These are phyloP conservation scores for Escallonia rubra DNA, from an alignment of 129 eudicot genomes.

Conservation along the genomic window DNA sequence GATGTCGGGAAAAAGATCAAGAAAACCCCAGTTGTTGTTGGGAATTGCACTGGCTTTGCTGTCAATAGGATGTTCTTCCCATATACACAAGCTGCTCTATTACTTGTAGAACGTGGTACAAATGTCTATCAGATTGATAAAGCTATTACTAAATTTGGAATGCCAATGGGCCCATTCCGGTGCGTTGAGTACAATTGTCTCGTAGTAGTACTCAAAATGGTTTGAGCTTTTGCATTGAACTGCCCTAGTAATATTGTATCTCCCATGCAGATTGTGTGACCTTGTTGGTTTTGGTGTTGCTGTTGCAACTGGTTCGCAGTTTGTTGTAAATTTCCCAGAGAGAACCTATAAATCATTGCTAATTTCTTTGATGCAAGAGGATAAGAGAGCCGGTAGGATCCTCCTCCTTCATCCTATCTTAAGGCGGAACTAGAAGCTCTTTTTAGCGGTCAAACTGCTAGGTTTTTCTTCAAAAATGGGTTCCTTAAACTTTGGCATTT, in stretches of 20 bases:
- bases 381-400: slow-evolving; percentile 73
- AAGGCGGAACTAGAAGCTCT: not conserved
- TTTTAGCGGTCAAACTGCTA: not conserved
- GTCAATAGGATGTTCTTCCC: slow-evolving; percentile 96
- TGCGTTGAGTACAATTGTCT: not conserved
- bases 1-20: slow-evolving; percentile 85
- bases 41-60: slow-evolving; percentile 96
- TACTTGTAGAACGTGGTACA: slow-evolving; percentile 90
- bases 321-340: slow-evolving; percentile 69
- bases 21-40: slow-evolving; percentile 86
- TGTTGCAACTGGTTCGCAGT: slow-evolving; percentile 64
- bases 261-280: slow-evolving; percentile 60
- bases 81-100: slow-evolving; percentile 84
- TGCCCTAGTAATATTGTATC: not conserved
- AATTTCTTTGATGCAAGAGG: slow-evolving; percentile 89
- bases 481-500: slow-evolving; percentile 3
- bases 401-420: not conserved
- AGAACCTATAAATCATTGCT: slow-evolving; percentile 80
- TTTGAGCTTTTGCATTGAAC: not conserved
- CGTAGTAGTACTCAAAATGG: not conserved
- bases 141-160: slow-evolving; percentile 89
- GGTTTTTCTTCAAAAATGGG: not conserved
- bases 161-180: slow-evolving; percentile 99
- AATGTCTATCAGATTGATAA: slow-evolving; percentile 72
- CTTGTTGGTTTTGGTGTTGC: slow-evolving; percentile 94